Evolutionary conservation across 23 red algal species (phyloP).

Genomic region (Gracilaria gracilis): DNA sequence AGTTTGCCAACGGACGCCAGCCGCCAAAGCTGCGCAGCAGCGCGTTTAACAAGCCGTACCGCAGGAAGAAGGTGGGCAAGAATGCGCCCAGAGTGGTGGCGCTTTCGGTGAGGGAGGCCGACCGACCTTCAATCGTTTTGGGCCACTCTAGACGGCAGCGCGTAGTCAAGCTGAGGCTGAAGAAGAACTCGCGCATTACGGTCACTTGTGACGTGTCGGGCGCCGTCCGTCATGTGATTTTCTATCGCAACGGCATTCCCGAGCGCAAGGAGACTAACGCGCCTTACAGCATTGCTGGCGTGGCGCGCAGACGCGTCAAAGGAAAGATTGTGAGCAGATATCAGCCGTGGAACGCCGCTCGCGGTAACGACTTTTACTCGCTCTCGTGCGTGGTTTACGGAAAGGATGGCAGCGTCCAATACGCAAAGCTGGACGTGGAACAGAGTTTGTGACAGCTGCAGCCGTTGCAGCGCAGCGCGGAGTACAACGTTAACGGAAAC

Average conservation of each 20-base stretch:
- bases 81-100: neutral
- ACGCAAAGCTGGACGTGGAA: constrained; percentile 29
- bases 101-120: constrained; percentile 17
- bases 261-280: neutral
- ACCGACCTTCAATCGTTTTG: neutral
- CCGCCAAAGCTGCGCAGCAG: neutral
- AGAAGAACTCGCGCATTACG: neutral
- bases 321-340: neutral
- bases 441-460: neutral
- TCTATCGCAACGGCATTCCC: constrained; percentile 17
- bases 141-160: neutral
- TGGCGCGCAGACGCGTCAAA: neutral
- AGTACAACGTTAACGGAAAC: neutral
- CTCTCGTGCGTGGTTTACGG: constrained; percentile 45
- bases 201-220: constrained; percentile 51
- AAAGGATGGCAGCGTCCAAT: constrained; percentile 40
- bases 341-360: neutral
- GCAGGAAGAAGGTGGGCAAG: neutral
- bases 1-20: neutral
- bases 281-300: constrained; percentile 35
- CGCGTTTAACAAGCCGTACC: constrained; percentile 19
- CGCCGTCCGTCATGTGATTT: constrained; percentile 16
- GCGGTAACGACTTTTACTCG: constrained; percentile 6
- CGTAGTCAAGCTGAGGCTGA: neutral
- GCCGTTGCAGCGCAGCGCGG: too few species aligned